Base-by-base conservation (phyloP, 2,329 filamentous ascomycete species). In the Alternaria consortialis region DNA sequence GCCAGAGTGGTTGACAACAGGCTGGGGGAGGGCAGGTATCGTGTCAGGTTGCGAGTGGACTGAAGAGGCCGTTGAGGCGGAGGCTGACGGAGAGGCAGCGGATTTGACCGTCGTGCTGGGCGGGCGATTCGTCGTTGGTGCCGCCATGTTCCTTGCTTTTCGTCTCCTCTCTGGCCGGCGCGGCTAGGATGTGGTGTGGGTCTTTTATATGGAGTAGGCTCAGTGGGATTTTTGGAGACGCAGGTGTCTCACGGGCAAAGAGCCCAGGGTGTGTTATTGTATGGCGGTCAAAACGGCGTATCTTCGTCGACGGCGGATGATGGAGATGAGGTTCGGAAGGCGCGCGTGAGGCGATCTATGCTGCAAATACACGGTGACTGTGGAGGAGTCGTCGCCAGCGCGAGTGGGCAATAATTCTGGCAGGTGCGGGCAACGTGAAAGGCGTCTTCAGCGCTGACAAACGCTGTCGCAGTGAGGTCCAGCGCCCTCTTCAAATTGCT, bases 231-330 rank as follows among this genome's bases (percentile, higher is more conserved):
- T 59, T 67, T 53, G 64, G 75, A 77, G 76, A 77, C 73, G 74
- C 71, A 73, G 65, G 75, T 76, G 76, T 78, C 76, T 78, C 76
- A 67, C 67, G 75, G 77, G 76, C 77, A 72, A 72, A 70, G 68
- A 75, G 77, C 77, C 77, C 77, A 74, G 74, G 63, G 48, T 58
- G 51, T 54, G 53, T 73, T 76, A 75, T 73, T 75, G 71, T 62
- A 74, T 58, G 54, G 66, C 72, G 67, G 75, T 73, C 77, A 79
- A 76, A 76, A 77, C 72, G 64, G 77, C 69, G 68, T 68, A 74
- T 57, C 69, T 65, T 66, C 70, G 66, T 62, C 68, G 62, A 51
- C 69, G 67, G 57, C 64, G 62, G 56, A 73, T 60, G 65, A 68
- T 72, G 69, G 73, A 73, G 64, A 77, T 66, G 25, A 75, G 60